Base-by-base conservation (phyloP, 2,329 filamentous ascomycete genomes). In the Botryosphaeria dothidea region DNA sequence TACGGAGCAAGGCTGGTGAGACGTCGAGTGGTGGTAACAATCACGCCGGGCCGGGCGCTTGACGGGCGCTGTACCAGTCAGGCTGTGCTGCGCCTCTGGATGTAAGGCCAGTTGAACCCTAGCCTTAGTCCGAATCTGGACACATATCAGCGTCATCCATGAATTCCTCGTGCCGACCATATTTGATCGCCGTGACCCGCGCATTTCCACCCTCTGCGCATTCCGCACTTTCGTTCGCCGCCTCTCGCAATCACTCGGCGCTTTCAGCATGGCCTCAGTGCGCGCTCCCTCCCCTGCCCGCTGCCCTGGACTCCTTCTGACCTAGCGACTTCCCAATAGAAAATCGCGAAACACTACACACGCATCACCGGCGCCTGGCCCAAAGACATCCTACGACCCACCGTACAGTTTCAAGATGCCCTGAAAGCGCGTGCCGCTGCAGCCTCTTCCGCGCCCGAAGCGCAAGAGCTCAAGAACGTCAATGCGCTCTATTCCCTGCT, bases 401-500 rank as follows among this genome's bases (percentile, higher is more conserved):
- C 79, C 66, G 72, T 81, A 61, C 74, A 77, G 68, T 82, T 83
- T 73, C 78, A 80, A 54, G 73, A 74, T 49, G 69, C 79, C 56
- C 78, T 85, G 65, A 74, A 78, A 66, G 70, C 73, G 64, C 81
- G 81, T 61, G 76, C 78, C 48, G 58, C 49, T 51, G 60, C 38
- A 25, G 27, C 41, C 49, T 41, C 64, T 27, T 60, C 66, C 31
- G 62, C 70, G 0, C 65, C 71, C 52, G 64, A 68, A 64, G 64
- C 27, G 49, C 69, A 70, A 27, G 82, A 85, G 67, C 70, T 78
- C 34, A 73, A 74, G 34, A 80, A 85, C 69, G 74, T 87, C 62
- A 88, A 88, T 69, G 86, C 85, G 4, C 80, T 89, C 1, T 86
- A 85, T 67, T 82, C 84, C 2, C 76, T 89, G n/a, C 77, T 89